A percentile compares a stretch with the other conserved stretches of the same genome.
Evolutionary conservation across 2,329 filamentous ascomycete species (phyloP).

Genomic region (Stachybotrys chlorohalonatus): DNA sequence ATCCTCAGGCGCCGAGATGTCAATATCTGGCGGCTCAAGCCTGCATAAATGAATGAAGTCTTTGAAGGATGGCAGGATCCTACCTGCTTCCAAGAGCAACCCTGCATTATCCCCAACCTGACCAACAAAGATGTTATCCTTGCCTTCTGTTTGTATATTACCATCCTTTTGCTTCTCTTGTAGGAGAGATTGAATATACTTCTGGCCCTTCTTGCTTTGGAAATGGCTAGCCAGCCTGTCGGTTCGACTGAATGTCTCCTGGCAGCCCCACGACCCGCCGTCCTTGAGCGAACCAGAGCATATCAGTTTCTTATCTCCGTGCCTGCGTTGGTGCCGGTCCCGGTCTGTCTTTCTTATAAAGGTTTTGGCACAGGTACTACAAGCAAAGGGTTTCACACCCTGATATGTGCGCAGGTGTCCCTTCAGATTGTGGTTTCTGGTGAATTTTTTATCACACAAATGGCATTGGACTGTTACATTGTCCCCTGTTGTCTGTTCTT

Average conservation of each 20-base stretch:
- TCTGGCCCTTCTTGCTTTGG: neutral
- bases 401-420: neutral
- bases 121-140: neutral
- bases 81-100: neutral
- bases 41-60: neutral
- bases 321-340: neutral
- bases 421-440: neutral
- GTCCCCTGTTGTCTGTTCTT: neutral
- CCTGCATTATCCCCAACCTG: neutral
- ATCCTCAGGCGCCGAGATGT: no score
- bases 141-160: neutral
- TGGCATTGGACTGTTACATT: neutral
- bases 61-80: neutral
- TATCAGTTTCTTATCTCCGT: neutral
- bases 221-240: constrained; percentile 1
- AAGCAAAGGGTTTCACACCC: neutral
- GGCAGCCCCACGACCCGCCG: neutral
- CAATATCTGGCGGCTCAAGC: neutral
- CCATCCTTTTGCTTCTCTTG: neutral
- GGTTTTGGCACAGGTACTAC: neutral
- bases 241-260: neutral
- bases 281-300: neutral
- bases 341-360: neutral
- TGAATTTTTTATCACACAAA: neutral
- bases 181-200: neutral